Percentiles rank a stretch among this genome's conserved stretches.
Evolutionary conservation across 805 yeast species (phyloP).

Genomic region (Maudiozyma saulgeensis): DNA sequence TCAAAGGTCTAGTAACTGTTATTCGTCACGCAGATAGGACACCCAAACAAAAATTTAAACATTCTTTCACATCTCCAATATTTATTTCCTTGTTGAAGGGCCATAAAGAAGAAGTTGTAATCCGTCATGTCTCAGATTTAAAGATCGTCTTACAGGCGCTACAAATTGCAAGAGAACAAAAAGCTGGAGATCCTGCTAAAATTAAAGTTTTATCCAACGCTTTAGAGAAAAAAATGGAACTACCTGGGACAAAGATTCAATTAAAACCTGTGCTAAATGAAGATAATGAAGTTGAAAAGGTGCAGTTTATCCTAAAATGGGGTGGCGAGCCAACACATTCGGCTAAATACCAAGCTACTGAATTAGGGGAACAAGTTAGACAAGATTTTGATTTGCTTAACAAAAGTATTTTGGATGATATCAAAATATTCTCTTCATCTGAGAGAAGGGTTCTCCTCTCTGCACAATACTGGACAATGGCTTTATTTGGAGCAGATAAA

Average conservation of each 20-base stretch:
- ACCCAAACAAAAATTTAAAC: conserved; percentile 95
- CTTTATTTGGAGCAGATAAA: conserved; percentile 62
- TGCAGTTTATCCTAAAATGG: conserved; percentile 94
- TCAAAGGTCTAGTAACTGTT: conserved; percentile 85
- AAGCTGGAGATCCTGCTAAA: conserved; percentile 73
- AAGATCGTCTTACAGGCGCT: conserved; percentile 80
- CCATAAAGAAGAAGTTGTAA: conserved; percentile 91
- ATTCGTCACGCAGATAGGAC: conserved; percentile 97
- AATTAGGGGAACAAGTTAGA: conserved; percentile 90
- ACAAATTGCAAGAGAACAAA: conserved; percentile 65
- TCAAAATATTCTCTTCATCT: conserved; percentile 79
- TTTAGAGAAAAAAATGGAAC: conserved; percentile 73
- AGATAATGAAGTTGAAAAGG: conserved; percentile 77
- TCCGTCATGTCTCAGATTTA: conserved; percentile 79
- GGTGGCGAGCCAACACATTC: conserved; percentile 99
- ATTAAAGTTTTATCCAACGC: conserved; percentile 70
- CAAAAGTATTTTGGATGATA: conserved; percentile 73
- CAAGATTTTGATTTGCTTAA: conserved; percentile 84
- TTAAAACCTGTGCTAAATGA: conserved; percentile 73
- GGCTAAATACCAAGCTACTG: conserved; percentile 87
- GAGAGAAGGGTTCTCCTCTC: conserved; percentile 92
- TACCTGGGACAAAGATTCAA: conserved; percentile 96
- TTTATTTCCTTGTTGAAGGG: conserved; percentile 85
- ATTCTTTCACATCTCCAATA: conserved; percentile 80
- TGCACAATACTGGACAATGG: conserved; percentile 77